A percentile compares a stretch with the other conserved stretches of the same genome.
phyloP scores from a whole-genome alignment of 1,284 basidiomycete genomes.

The Ganoderma lingzhi region DNA sequence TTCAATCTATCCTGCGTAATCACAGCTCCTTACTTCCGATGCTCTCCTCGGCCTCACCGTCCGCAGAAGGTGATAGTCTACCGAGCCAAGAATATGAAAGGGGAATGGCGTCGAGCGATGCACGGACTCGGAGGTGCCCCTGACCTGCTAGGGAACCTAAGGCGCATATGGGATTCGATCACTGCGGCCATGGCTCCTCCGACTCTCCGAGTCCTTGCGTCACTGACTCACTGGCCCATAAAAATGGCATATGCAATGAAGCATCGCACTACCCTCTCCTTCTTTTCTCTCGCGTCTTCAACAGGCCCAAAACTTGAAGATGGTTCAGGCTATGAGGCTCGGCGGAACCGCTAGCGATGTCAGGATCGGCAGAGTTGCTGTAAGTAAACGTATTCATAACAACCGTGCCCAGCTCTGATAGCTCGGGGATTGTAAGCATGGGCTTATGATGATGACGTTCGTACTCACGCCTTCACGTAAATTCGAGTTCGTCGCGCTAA shows the following conservation, averaged over 20 bases:
- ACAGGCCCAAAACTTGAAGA: neutral
- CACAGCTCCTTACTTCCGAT: too few species aligned
- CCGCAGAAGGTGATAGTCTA: too few species aligned
- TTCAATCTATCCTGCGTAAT: too few species aligned
- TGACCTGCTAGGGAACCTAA: too few species aligned
- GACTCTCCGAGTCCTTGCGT: neutral
- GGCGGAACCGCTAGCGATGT: neutral
- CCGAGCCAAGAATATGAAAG: too few species aligned
- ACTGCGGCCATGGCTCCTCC: neutral
- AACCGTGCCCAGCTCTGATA: neutral
- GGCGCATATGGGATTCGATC: neutral
- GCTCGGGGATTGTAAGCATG: constrained; percentile 40
- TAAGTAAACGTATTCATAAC: neutral
- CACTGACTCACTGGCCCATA: neutral
- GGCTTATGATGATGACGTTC: constrained; percentile 60
- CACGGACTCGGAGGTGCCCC: too few species aligned
- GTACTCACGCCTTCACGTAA: constrained; percentile 20
- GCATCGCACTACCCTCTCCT: neutral
- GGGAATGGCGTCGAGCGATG: too few species aligned
- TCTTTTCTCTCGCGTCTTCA: neutral
- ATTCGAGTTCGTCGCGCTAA: neutral
- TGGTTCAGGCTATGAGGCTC: constrained; percentile 2
- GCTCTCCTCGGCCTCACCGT: too few species aligned
- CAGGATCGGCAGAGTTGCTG: constrained; percentile 10
- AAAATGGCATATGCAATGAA: neutral